Percentiles rank a stretch among this genome's conserved stretches.
These are phyloP conservation scores for Phytophthora megakarya DNA, from an alignment of 352 stramenopile species.

Conservation along the genomic window DNA sequence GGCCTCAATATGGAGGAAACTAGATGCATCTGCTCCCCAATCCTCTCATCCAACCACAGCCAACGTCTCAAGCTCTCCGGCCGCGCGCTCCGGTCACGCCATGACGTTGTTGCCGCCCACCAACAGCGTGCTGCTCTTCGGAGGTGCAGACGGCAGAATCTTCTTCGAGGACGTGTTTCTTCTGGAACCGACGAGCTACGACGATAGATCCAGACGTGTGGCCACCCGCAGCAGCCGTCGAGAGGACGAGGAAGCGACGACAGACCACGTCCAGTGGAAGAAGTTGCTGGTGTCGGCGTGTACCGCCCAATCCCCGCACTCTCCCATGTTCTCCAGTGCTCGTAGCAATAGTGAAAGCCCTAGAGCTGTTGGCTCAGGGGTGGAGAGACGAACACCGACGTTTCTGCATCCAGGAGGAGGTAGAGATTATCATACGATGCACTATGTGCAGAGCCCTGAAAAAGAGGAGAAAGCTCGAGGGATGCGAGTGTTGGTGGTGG, in stretches of 20 bases:
- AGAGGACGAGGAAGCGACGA: neutral
- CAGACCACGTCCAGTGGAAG: constrained; percentile 51
- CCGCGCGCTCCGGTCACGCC: constrained; percentile 59
- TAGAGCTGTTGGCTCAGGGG: constrained; percentile 11
- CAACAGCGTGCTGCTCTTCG: constrained; percentile 62
- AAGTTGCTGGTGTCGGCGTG: constrained; percentile 46
- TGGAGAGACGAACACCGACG: constrained; percentile 13
- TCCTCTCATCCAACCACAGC: neutral
- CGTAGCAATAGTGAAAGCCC: constrained; percentile 8
- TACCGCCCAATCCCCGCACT: constrained; percentile 19
- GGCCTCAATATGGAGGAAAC: constrained; percentile 36
- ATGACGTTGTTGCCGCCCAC: constrained; percentile 56
- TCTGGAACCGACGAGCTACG: constrained; percentile 47
- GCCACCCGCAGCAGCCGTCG: constrained; percentile 6
- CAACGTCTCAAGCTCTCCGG: constrained; percentile 15
- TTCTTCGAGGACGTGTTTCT: constrained; percentile 72
- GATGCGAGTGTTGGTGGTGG: constrained; percentile 65
- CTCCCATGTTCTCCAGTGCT: constrained; percentile 21
- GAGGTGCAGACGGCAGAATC: constrained; percentile 58
- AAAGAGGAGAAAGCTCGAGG: constrained; percentile 43
- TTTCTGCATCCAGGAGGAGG: constrained; percentile 30
- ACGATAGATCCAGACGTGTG: neutral
- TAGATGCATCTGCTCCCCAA: constrained; percentile 9
- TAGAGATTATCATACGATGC: constrained; percentile 75
- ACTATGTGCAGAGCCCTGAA: constrained; percentile 54